These are phyloP conservation scores for Chlamydomonas applanata DNA, from an alignment of 139 green algal species.

Conservation along the genomic window DNA sequence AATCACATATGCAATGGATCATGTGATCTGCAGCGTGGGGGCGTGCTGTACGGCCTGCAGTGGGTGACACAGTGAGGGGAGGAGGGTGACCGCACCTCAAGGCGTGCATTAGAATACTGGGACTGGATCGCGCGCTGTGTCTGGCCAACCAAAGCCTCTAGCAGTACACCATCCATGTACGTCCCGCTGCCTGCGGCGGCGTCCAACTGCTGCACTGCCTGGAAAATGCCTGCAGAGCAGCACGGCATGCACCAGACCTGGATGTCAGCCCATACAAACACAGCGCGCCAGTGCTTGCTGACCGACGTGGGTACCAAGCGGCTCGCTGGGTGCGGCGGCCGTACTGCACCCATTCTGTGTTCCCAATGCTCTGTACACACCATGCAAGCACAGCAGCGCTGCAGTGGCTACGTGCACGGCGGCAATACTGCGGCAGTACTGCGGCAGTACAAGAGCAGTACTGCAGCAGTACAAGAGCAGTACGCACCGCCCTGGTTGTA, in stretches of 20 bases:
- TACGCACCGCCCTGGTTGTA: conserved; percentile 26
- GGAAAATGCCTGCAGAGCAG: conserved; percentile 9
- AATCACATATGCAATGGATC: no score
- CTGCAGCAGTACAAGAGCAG: neutral
- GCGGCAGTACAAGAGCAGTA: neutral
- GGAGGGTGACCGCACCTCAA: conserved; percentile 18
- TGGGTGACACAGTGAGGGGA: neutral
- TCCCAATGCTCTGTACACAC: no score
- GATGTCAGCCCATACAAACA: no score
- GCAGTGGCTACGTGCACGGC: no score
- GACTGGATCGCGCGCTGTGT: conserved; percentile 33
- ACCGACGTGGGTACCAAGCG: no score
- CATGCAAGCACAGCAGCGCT: no score
- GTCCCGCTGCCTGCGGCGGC: neutral
- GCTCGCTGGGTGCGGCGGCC: no score
- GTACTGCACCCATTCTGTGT: no score
- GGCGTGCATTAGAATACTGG: conserved; percentile 26
- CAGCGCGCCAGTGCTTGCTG: no score
- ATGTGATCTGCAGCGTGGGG: no score
- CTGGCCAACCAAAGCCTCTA: conserved; percentile 24
- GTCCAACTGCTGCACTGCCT: conserved; percentile 8
- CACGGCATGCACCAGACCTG: conserved; percentile 4
- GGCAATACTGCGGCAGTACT: neutral
- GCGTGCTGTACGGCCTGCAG: no score
- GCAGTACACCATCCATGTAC: conserved; percentile 27